Conservation (phyloP, 2,329 filamentous ascomycete genomes). For the Venturia nashicola region DNA sequence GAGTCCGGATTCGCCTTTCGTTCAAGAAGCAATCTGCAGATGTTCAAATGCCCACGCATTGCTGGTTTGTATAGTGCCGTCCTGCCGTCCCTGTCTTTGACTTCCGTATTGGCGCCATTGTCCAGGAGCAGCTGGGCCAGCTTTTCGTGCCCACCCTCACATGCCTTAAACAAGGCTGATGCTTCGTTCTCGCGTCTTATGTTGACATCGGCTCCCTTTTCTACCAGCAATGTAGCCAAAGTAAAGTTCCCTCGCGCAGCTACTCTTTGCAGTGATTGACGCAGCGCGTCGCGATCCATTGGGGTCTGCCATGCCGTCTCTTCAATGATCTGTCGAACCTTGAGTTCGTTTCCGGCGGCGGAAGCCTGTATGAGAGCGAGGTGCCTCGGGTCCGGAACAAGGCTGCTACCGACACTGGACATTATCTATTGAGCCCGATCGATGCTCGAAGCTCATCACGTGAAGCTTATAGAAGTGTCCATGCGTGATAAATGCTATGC, state of each 20-base stretch:
- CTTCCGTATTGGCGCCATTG: slow-evolving; percentile 7
- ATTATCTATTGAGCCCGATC: background rate
- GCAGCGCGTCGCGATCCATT: slow-evolving; percentile 9
- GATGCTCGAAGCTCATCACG: background rate
- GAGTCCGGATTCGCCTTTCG: slow-evolving; percentile 27
- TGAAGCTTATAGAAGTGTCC: background rate
- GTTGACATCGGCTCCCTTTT: slow-evolving; percentile 10
- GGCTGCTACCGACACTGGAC: slow-evolving; percentile 6
- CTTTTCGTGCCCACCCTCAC: slow-evolving; percentile 1
- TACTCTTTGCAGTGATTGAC: slow-evolving; percentile 9
- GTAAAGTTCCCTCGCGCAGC: slow-evolving; percentile 6
- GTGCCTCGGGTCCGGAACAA: slow-evolving; percentile 5
- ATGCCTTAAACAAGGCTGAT: slow-evolving; percentile 5
- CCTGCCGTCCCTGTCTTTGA: slow-evolving; percentile 7
- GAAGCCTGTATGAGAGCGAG: slow-evolving; percentile 7
- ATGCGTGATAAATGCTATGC: slow-evolving; percentile 55
- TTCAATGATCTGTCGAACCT: slow-evolving; percentile 5
- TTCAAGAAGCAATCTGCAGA: slow-evolving; percentile 23
- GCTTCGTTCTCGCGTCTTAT: background rate
- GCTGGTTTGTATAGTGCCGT: slow-evolving; percentile 8
- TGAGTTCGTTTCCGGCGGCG: background rate
- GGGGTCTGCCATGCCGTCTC: slow-evolving; percentile 7
- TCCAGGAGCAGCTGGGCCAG: slow-evolving; percentile 8
- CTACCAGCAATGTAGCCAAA: slow-evolving; percentile 1
- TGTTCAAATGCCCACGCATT: slow-evolving; percentile 14